Evolutionary conservation across 2,329 filamentous ascomycete genomes (phyloP).

Genomic region (Aspergillus texensis): DNA sequence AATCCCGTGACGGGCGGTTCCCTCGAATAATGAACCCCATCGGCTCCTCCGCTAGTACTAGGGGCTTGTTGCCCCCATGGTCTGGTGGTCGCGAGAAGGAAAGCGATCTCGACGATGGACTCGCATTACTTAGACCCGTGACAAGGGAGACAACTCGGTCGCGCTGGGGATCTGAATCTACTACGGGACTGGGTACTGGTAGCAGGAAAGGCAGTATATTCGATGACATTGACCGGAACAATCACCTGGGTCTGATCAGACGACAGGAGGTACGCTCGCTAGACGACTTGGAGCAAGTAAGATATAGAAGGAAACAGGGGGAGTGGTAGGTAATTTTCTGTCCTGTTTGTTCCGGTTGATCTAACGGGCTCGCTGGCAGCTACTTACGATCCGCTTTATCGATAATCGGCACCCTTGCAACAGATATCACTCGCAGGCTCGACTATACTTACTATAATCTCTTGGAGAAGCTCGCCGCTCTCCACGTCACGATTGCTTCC

Average conservation of each 20-base stretch:
- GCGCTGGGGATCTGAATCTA: slow-evolving; percentile 38
- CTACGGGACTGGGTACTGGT: slow-evolving; percentile 23
- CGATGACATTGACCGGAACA: slow-evolving; percentile 29
- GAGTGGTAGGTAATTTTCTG: slow-evolving; percentile 65
- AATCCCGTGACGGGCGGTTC: slow-evolving; percentile 34
- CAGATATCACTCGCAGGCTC: slow-evolving; percentile 48
- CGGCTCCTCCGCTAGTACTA: slow-evolving; percentile 32
- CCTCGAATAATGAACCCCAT: slow-evolving; percentile 38
- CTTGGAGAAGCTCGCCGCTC: slow-evolving; percentile 45
- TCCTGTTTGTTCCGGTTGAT: neutral
- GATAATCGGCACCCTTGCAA: slow-evolving; percentile 41
- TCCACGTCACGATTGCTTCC: slow-evolving; percentile 43
- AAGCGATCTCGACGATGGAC: slow-evolving; percentile 32
- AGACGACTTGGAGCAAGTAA: slow-evolving; percentile 40
- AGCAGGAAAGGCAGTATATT: slow-evolving; percentile 35
- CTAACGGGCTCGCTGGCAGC: slow-evolving; percentile 20
- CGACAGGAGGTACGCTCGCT: slow-evolving; percentile 34
- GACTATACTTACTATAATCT: slow-evolving; percentile 54
- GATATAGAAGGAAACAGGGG: slow-evolving; percentile 73
- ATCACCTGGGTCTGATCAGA: slow-evolving; percentile 30
- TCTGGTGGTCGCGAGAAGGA: slow-evolving; percentile 33
- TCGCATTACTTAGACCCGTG: slow-evolving; percentile 33
- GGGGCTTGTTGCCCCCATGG: slow-evolving; percentile 36
- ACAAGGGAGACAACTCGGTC: slow-evolving; percentile 36
- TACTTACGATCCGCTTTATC: slow-evolving; percentile 38